Percentiles rank a stretch among this genome's conserved stretches.
Conservation (phyloP, 2,329 filamentous ascomycete genomes). For the Pezicula rhizophila region DNA sequence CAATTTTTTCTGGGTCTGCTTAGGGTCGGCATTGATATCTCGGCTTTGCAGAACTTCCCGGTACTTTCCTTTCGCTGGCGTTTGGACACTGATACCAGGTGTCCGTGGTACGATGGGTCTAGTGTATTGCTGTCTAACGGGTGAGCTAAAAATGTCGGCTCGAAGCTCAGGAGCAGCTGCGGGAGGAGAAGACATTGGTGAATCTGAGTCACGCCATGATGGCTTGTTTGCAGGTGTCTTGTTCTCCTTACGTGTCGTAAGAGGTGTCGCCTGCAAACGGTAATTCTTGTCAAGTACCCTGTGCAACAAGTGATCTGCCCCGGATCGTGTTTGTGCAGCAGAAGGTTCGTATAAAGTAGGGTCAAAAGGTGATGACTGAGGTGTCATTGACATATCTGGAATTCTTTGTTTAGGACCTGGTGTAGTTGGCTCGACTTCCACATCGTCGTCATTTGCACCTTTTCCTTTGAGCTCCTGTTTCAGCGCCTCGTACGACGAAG, state of each 20-base stretch:
- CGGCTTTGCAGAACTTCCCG: conserved; percentile 38
- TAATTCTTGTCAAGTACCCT: conserved; percentile 94
- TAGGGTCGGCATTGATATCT: conserved; percentile 16
- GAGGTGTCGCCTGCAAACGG: conserved; percentile 85
- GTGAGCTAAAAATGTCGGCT: conserved; percentile 79
- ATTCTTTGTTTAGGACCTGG: conserved; percentile 38
- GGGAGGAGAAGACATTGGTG: conserved; percentile 63
- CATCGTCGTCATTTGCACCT: conserved; percentile 34
- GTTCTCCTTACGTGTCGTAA: conserved; percentile 45
- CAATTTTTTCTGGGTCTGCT: conserved; percentile 12
- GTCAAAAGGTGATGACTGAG: conserved; percentile 51
- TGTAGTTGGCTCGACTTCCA: conserved; percentile 29
- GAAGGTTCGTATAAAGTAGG: conserved; percentile 32
- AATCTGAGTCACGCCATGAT: conserved; percentile 24
- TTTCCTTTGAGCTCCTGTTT: conserved; percentile 55
- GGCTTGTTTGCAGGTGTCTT: conserved; percentile 25
- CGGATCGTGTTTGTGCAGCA: conserved; percentile 20
- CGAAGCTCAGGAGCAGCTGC: conserved; percentile 76
- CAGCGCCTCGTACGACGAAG: conserved; percentile 71
- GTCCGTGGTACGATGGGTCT: conserved; percentile 50
- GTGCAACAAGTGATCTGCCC: conserved; percentile 76
- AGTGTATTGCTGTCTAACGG: conserved; percentile 41
- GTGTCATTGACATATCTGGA: conserved; percentile 59
- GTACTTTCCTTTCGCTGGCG: conserved; percentile 53
- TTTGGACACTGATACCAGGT: conserved; percentile 81